These are phyloP conservation scores for Lasiosphaeriaceae sp. DNA, from an alignment of 495 filamentous ascomycete genomes.

Conservation along the genomic window DNA sequence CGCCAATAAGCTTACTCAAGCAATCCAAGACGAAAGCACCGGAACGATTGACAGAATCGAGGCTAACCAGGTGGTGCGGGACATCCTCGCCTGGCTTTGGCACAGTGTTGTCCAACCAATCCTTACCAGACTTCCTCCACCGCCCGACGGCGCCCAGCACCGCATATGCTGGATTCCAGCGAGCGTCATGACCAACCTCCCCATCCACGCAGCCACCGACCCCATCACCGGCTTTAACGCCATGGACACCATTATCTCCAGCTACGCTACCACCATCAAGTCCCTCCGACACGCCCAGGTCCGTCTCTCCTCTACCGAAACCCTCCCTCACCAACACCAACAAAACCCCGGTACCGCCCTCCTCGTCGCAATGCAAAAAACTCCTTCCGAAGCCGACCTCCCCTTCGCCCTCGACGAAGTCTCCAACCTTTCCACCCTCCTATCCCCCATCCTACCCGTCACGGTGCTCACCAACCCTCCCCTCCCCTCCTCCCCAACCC, in stretches of 20 bases:
- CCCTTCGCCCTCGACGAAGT: not conserved
- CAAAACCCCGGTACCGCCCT: not conserved
- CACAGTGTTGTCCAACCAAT: not conserved
- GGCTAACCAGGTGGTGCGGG: not conserved
- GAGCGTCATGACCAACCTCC: not conserved
- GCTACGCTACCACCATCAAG: not conserved
- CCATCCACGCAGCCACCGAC: not conserved
- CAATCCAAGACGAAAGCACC: not conserved
- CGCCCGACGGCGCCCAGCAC: not conserved
- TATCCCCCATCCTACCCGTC: not conserved
- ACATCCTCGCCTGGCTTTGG: not conserved
- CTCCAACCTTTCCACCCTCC: not conserved
- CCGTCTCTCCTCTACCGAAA: not conserved
- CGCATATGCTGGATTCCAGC: not conserved
- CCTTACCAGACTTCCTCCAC: not conserved
- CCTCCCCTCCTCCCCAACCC: not conserved
- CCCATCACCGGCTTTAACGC: not conserved
- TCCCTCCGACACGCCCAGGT: not conserved
- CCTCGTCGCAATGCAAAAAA: not conserved
- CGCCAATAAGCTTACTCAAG: not conserved
- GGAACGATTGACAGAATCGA: not conserved
- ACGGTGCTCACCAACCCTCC: not conserved
- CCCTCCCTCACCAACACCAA: not conserved
- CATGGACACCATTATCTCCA: not conserved
- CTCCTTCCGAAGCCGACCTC: not conserved